Base-by-base conservation (phyloP, 257 asterid genomes). In the Capsicum baccatum region DNA sequence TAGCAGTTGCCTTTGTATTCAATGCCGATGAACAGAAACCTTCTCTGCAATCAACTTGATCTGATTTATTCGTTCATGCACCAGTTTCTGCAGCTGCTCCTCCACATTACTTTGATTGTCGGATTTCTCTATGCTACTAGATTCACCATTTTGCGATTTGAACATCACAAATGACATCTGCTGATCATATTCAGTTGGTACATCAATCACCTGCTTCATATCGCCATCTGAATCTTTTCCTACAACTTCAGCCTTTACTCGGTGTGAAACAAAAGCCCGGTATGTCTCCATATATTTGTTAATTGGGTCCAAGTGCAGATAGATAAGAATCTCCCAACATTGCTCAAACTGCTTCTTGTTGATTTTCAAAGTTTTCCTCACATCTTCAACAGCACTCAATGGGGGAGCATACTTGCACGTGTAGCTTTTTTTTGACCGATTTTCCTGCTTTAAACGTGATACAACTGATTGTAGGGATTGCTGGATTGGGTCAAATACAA, bases 271-370 rank as follows among this genome's bases (percentile, higher is more conserved):
- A 26, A 93, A 84, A 21, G 88, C 86, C 54, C 66, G 81, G 88
- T 81, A 97, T 81, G 89, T 92, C 79, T 95, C 96, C 90, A 91
- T 87, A 85, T 88, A 84, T 79, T 89, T 91, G 39, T 89, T 94
- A 15, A 81, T 80, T 59, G 92, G 91, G 81, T 85, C 92, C 79
- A 97, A 87, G 44, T 90, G 74, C 3, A 97, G 91, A 86, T 93
- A 97, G 79, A 97, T 86, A 54, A 97, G 98, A 84, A 95, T 88
- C 91, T 95, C 99, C 99, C 99, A 95, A 88, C 99, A 93, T 87
- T 95, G 98, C 58, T 86, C 85, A 86, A 97, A 91, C 88, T 97
- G 99, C 83, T 87, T 90, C 88, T 85, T 95, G 92, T 92, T 97
- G 85, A 97, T 97, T 85, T 97, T 97, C 90, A 97, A 78, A 67